Evolutionary conservation across 164 flowering plant genomes (phyloP), one percentile per base, ranked within the genome.

Genomic region (Sextonia rubra): DNA sequence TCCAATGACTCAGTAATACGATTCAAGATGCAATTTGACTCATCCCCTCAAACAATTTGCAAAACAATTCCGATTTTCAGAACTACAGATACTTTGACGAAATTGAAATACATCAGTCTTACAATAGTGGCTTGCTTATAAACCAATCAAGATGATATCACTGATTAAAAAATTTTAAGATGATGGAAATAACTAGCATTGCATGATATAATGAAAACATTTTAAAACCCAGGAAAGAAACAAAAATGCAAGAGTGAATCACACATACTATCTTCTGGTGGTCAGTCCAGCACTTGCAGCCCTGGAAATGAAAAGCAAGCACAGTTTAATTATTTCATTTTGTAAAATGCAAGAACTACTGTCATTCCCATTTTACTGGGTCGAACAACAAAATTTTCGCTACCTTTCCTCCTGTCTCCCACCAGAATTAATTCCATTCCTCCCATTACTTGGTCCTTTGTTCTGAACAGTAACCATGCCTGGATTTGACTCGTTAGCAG

Each of bases 371-470:
- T 22, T 11, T 32, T 2, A 26, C 3, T 47, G 29, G 9, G 37
- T n/a, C n/a, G n/a, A n/a, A n/a, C n/a, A n/a, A 47, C 49, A 12
- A 47, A 44, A 7, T 47, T 3, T 69, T 14, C 2, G 70, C 5
- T 83, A 90, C 98, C 96, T 91, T 80, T 77, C 83, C 79, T 75
- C 90, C n/a, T 83, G 91, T 72, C 82, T 88, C 68, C 82, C 84
- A 70, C 75, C 82, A 73, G 75, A 76, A 75, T 76, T 80, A 14
- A 79, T 47, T 48, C 74, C 76, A 72, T 80, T 49, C 77, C 87
- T 85, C 63, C 82, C 89, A 75, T 81, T 85, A 63, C 25, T 63
- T 58, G 83, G 73, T 11, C 79, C 85, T 64, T 71, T 82, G 83
- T 69, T 82, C 69, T 78, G 84, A 58, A 73, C 64, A 74, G 70